Conservation (phyloP, 805 yeast species). For the Candida koratica region DNA sequence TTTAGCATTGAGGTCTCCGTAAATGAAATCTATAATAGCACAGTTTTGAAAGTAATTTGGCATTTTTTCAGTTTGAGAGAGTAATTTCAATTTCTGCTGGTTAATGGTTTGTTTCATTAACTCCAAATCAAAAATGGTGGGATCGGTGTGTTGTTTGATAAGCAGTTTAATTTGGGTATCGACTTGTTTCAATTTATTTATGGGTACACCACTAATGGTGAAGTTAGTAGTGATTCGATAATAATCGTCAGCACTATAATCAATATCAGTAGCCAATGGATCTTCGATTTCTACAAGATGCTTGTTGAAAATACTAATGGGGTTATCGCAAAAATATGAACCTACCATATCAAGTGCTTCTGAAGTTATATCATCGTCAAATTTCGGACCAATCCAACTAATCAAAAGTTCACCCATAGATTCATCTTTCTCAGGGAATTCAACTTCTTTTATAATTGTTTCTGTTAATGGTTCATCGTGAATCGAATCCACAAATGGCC, state of each 20-base stretch:
- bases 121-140: slow-evolving; percentile 52
- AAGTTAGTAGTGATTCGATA: slow-evolving; percentile 56
- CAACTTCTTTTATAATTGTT: slow-evolving; percentile 47
- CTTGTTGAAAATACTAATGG: slow-evolving; percentile 71
- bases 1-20: slow-evolving; percentile 62
- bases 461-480: slow-evolving; percentile 42
- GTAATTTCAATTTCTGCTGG: slow-evolving; percentile 58
- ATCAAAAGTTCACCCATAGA: slow-evolving; percentile 70
- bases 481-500: slow-evolving; percentile 79
- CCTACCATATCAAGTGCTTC: slow-evolving; percentile 71
- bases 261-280: slow-evolving; percentile 73
- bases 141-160: slow-evolving; percentile 48
- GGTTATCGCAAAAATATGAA: slow-evolving; percentile 69
- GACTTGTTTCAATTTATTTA: slow-evolving; percentile 53
- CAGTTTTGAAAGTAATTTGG: slow-evolving; percentile 58
- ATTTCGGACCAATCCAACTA: slow-evolving; percentile 79
- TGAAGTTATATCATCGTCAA: slow-evolving; percentile 46
- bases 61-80: slow-evolving; percentile 59
- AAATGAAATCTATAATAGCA: slow-evolving; percentile 75
- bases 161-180: slow-evolving; percentile 49
- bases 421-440: slow-evolving; percentile 89
- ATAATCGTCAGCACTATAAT: slow-evolving; percentile 71
- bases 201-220: slow-evolving; percentile 70
- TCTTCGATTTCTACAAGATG: slow-evolving; percentile 74
- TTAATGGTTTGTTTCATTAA: slow-evolving; percentile 67